Conservation (phyloP, 345 rosid genomes). For the Eutrema heterophyllum region DNA sequence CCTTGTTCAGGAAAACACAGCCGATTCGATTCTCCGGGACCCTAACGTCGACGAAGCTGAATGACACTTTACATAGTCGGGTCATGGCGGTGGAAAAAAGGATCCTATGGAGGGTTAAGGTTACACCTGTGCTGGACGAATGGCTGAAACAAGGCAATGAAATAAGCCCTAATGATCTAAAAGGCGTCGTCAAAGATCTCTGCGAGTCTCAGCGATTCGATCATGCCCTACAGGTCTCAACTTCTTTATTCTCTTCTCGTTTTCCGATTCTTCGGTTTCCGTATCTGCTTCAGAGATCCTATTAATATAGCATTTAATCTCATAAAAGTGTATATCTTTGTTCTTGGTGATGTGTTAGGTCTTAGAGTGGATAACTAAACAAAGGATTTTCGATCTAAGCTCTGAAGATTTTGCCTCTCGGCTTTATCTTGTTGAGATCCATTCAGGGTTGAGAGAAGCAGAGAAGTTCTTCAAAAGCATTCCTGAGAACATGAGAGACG, state of each 20-base stretch:
- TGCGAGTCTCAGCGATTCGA: slow-evolving; percentile 5
- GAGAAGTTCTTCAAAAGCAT: slow-evolving; percentile 9
- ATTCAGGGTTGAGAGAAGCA: slow-evolving; percentile 11
- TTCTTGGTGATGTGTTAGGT: slow-evolving; percentile 6
- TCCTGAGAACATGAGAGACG: slow-evolving; percentile 12
- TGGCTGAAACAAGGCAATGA: slow-evolving; percentile 6
- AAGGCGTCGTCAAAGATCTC: not conserved
- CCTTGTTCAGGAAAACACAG: not conserved
- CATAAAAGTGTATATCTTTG: not conserved
- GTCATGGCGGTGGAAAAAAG: not conserved
- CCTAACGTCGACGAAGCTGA: not conserved
- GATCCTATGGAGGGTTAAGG: not conserved
- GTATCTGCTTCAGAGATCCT: not conserved
- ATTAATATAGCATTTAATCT: not conserved
- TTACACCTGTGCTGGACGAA: not conserved
- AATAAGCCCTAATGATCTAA: slow-evolving; percentile 4
- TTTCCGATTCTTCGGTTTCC: not conserved
- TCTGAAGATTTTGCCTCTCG: slow-evolving; percentile 2
- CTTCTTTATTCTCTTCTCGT: not conserved
- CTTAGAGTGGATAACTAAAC: not conserved
- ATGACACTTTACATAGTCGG: slow-evolving; percentile 8
- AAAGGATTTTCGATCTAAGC: not conserved
- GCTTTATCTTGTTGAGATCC: slow-evolving; percentile 12
- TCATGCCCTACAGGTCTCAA: slow-evolving; percentile 11
- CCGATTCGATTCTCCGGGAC: not conserved